Evolutionary conservation across 1,139 yeast genomes (phyloP), one percentile per base, ranked within the genome.

Genomic region (Pichia sp.): DNA sequence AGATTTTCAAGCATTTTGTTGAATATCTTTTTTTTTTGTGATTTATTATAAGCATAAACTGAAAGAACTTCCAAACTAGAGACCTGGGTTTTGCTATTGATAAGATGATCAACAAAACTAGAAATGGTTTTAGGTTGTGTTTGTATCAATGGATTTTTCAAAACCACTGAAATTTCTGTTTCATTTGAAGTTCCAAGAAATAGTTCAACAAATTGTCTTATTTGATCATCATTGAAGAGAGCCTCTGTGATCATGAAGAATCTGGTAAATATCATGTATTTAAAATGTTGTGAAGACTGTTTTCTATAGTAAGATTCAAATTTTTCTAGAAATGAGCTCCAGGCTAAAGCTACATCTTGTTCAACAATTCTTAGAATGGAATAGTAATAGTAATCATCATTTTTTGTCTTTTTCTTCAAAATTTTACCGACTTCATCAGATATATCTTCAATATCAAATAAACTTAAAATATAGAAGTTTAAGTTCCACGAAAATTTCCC

Each of bases 241-340:
- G 3, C 44, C 45, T 79, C 73, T 5, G 82, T 53, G 0, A 81
- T 49, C 0, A 81, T 72, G 29, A 72, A 58, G 87, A 87, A 83
- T 59, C 87, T 76, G n/a, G 59, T 55, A 47, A 80, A 68, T 0
- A 73, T 51, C 5, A 61, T 53, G 2, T 54, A 44, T 4, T 73
- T 45, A 16, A 68, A 51, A 0, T 47, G 42, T 0, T 49, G 6
- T 4, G 50, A 38, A 0, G 59, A 37, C 45, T 49, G 42, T 25
- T 46, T 41, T 40, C 51, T 29, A 20, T 67, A 51, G 42, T 59
- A 65, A 3, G 59, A 47, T n/a, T 70, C 44, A 47, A 79, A 72
- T 0, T 54, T 47, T 0, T 50, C 43, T 15, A 63, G 30, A 18
- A 66, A 46, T 2, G 47, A 35, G 4, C 45, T n/a, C 0, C 45